Base-by-base conservation (phyloP, 106 monocot genomes). In the Dendrobium nobile region DNA sequence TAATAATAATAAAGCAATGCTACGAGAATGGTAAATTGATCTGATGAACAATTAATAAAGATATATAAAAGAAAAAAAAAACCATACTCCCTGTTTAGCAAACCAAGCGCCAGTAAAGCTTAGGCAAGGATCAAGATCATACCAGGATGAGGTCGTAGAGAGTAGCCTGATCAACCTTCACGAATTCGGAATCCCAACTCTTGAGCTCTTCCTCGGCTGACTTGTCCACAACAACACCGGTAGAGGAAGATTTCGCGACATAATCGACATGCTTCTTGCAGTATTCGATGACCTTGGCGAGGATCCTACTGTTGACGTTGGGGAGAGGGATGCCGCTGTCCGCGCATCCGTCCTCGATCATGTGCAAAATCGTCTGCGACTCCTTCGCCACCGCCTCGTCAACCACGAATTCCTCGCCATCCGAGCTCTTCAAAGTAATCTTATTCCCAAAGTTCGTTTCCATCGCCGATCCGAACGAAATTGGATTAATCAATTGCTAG, bases 91-190 rank as follows among this genome's bases (percentile, higher is more conserved):
- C 37, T 37, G 37, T 37, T 37, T 37, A 37, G 37, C 37, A 37
- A 54, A 10, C 16, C 54, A 54, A 54, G 54, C 16, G 54, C 3
- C 54, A 54, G 54, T 54, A 54, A 54, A 54, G 54, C 54, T 58
- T 19, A 20, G 20, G 58, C 16, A 58, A 16, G 4, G 58, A 58
- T 58, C 58, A 58, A 20, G 4, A 58, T 18, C 74, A 18, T 44
- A 81, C 81, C 81, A 81, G n/a, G 43, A 81, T 81, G 59, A 81
- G 37, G 55, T 81, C 81, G 19, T 75, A 81, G 44, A 81, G 81
- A 10, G 81, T 81, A 26, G 55, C 72, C 58, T 81, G 81, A 16
- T 81, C 81, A 41, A 81, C 81, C 59, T 81, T 81, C 54, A 81
- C 75, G 43, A 81, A 81, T 9, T 81, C 81, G 16, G 55, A 72